A percentile compares a stretch with the other conserved stretches of the same genome.
These are phyloP conservation scores for Pyrenophora tritici-repentis DNA, from an alignment of 2,329 filamentous ascomycete genomes.

Conservation along the genomic window DNA sequence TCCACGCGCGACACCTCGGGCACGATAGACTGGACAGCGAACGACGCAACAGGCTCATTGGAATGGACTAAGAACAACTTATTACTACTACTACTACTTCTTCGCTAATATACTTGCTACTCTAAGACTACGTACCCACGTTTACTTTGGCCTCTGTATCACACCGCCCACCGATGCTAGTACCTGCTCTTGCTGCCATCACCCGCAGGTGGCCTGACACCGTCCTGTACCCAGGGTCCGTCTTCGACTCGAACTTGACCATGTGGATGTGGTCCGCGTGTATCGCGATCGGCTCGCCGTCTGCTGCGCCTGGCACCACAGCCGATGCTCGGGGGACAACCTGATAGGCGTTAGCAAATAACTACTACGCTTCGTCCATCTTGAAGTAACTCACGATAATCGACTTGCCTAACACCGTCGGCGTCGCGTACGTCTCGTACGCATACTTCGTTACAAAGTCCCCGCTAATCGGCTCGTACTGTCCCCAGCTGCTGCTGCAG, in stretches of 20 bases:
- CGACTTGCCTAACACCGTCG: conserved; percentile 26
- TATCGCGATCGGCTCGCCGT: too few species aligned
- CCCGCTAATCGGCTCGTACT: conserved; percentile 44
- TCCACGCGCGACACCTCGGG: conserved; percentile 14
- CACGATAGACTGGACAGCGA: conserved; percentile 3
- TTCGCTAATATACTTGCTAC: not conserved
- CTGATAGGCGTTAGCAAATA: conserved; percentile 21
- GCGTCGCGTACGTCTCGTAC: conserved; percentile 39
- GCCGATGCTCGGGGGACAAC: conserved; percentile 46
- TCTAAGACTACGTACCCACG: conserved; percentile 20
- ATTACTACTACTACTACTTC: not conserved
- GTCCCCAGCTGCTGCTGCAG: conserved; percentile 44
- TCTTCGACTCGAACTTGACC: conserved; percentile 37
- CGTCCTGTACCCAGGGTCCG: conserved; percentile 27
- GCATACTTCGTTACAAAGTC: conserved; percentile 46
- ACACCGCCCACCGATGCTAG: not conserved
- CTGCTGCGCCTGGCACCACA: too few species aligned
- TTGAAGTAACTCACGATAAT: conserved; percentile 25
- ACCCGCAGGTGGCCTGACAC: conserved; percentile 24
- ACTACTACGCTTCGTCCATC: not conserved
- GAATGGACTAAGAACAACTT: not conserved
- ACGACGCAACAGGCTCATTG: not conserved
- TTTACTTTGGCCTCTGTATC: conserved; percentile 9
- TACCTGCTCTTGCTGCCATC: too few species aligned
- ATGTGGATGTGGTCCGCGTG: conserved; percentile 25